Evolutionary conservation across 495 filamentous ascomycete genomes (phyloP).

Genomic region (Penicillium atrosanguineum): DNA sequence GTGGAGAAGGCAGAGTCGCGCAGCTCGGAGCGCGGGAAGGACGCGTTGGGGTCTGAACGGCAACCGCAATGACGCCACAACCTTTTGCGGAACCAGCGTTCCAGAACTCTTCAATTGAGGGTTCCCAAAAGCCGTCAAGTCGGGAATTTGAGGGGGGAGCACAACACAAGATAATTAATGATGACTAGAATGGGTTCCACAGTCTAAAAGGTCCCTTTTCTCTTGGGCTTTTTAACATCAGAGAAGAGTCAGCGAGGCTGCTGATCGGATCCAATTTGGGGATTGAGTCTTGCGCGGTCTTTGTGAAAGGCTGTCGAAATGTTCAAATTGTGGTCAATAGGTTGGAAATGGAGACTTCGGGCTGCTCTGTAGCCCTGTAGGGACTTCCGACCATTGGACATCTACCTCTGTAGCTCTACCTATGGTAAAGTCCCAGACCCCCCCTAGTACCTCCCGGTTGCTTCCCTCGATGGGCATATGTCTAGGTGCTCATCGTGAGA

Average conservation of each 20-base stretch:
- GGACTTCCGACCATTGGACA: no score
- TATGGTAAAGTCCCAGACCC: no score
- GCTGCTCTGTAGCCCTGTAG: no score
- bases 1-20: conserved; percentile 48
- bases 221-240: neutral
- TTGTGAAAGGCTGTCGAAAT: no score
- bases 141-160: neutral
- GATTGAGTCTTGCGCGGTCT: no score
- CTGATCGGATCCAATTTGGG: no score
- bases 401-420: no score
- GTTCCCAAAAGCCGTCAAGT: neutral
- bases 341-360: no score
- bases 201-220: neutral
- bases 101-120: neutral
- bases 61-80: conserved; percentile 30
- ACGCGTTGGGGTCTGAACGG: conserved; percentile 37
- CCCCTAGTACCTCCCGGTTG: no score
- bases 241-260: neutral
- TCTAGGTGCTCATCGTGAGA: neutral
- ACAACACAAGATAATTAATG: neutral
- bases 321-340: no score
- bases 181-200: neutral
- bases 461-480: neutral
- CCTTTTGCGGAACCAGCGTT: neutral
- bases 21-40: conserved; percentile 32